Evolutionary conservation across 75 land plant species (phyloP).

Genomic region (Picea glauca): DNA sequence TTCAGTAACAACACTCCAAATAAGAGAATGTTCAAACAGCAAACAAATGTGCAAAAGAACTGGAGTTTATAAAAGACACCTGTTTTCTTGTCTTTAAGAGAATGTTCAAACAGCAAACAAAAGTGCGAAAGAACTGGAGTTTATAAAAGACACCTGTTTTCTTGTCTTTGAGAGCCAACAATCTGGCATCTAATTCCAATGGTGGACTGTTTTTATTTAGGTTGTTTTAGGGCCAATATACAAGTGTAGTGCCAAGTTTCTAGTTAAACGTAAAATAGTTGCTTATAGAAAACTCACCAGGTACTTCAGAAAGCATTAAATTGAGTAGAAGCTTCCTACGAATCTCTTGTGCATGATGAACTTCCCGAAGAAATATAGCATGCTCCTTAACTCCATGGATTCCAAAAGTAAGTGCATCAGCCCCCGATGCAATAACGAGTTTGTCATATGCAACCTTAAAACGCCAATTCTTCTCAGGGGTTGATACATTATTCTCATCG

Average conservation of each 20-base stretch:
- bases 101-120: no score
- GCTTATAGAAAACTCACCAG: constrained; percentile 28
- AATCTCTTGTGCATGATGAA: constrained; percentile 83
- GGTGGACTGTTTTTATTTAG: neutral
- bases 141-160: no score
- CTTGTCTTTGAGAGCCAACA: neutral
- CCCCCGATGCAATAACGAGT: constrained; percentile 78
- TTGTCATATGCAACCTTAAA: constrained; percentile 84
- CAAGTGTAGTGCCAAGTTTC: neutral
- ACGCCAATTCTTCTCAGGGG: constrained; percentile 32
- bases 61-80: no score
- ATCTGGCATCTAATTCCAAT: neutral
- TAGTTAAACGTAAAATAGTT: neutral
- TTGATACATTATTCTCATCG: constrained; percentile 20
- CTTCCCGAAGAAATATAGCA: constrained; percentile 88
- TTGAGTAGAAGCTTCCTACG: constrained; percentile 75
- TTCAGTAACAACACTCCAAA: no score
- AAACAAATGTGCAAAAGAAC: no score
- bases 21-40: no score
- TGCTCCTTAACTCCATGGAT: constrained; percentile 80
- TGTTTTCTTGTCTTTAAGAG: no score
- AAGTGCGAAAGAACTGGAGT: no score
- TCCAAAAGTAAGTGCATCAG: constrained; percentile 76
- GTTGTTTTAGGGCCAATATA: neutral
- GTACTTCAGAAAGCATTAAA: constrained; percentile 86